Base-by-base conservation (phyloP, 805 yeast genomes). In the Candida pini region DNA sequence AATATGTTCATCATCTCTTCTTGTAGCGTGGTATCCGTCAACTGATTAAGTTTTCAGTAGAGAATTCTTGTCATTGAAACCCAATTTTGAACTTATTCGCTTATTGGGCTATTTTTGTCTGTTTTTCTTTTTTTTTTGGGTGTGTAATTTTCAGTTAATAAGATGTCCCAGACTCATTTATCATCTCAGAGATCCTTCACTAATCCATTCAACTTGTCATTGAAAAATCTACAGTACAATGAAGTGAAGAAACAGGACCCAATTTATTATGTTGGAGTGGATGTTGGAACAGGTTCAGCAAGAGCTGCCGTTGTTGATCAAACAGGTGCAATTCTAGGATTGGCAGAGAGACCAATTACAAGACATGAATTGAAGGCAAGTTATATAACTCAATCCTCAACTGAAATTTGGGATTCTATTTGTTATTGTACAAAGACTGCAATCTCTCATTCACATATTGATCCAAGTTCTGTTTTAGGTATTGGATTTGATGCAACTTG, bases 401-500 rank as follows among this genome's bases (percentile, higher is more conserved):
- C 81, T 6, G 96, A 92, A 56, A 92, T 92, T 43, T 92, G 97
- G 97, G 74, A 78, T 40, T 79, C 82, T 31, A 84, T 86, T 45
- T 80, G 95, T 53, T 77, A 69, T 62, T 84, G 96, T 65, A 90
- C 85, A 37, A 77, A 77, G 49, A 69, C 78, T 9, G 81, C 87
- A 30, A 62, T 90, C 23, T 62, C 79, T 12, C 94, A 87, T 36
- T 73, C 92, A 3, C 83, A 79, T 2, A 73, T 88, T 27, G 82
- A 81, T 27, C 78, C 85, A 1, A 49, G 63, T 2, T 67, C 69
- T 12, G 82, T 92, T 29, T 72, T 72, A 52, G 97, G 97, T 42
- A 77, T 92, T 43, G 97, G 97, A 0, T 92, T 89, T 48, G 98
- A 92, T 60, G 98, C 97, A 19, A 92, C 98, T 18, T 92, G 98